Conservation (phyloP, 2,329 filamentous ascomycete genomes). For the Nigrospora sphaerica region DNA sequence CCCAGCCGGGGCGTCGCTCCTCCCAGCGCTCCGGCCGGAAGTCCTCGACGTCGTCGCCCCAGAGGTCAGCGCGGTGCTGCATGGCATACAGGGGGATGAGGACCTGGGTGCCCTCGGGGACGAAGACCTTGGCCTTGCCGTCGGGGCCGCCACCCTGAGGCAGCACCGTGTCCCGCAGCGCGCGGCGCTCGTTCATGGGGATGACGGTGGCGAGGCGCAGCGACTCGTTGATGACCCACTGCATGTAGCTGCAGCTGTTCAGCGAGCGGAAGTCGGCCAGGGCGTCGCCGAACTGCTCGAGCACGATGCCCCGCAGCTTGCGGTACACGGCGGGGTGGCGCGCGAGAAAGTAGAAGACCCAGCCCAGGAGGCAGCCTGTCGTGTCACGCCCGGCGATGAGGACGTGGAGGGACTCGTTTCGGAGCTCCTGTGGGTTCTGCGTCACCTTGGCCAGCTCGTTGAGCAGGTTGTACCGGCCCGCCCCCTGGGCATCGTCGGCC, state of each 20-base stretch:
- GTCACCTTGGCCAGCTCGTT: conserved; percentile 39
- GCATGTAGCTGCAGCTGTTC: conserved; percentile 11
- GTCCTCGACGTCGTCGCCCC: conserved; percentile 21
- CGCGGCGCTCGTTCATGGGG: conserved; percentile 19
- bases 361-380: conserved; percentile 39
- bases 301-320: conserved; percentile 5
- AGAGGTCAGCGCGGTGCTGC: conserved; percentile 25
- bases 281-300: conserved; percentile 6
- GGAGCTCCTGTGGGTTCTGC: conserved; percentile 35
- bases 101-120: conserved; percentile 17
- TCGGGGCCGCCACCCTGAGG: conserved; percentile 23
- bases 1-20: conserved; percentile 15
- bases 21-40: conserved; percentile 26
- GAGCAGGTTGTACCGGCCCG: conserved; percentile 33
- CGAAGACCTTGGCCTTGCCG: conserved; percentile 16
- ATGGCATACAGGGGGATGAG: conserved; percentile 17
- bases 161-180: conserved; percentile 17
- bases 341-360: conserved; percentile 13
- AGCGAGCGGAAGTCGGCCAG: conserved; percentile 11
- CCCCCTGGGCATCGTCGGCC: conserved; percentile 12
- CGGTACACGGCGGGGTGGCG: conserved; percentile 8
- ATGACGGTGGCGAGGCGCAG: conserved; percentile 13
- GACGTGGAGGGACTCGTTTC: conserved; percentile 31
- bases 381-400: conserved; percentile 47
- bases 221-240: conserved; percentile 15